Base-by-base conservation (phyloP, 225 moss, liverwort and hornwort genomes). In the Antitrichia curtipendula region DNA sequence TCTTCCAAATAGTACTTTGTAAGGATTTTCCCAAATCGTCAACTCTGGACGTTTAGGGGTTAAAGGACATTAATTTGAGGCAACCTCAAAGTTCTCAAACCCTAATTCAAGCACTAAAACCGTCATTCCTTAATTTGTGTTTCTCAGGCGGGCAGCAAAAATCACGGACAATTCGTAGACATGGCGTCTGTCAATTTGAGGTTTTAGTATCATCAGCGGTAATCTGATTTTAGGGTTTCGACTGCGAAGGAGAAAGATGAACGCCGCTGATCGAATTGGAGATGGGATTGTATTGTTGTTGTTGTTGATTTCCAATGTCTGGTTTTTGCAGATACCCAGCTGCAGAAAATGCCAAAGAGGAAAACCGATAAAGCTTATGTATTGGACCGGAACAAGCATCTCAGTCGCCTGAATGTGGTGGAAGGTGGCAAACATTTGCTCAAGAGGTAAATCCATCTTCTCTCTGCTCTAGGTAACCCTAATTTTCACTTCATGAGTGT, bases 261-360 rank as follows among this genome's bases (percentile, higher is more conserved):
- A n/a, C 61, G 61, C 13, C 22, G 76, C 34, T 28, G 21, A 63
- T 58, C 64, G 54, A 49, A 84, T 57, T 78, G 74, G 80, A 68
- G 58, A 81, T 45, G 52, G 85, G 22, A 29, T 68, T 66, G 8
- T 43, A 3, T 43, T n/a, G 6, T 29, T 63, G 31, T 38, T 22
- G 63, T 78, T 45, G 49, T 38, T 75, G 52, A 87, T 63, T 27
- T 68, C 16, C 38, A 49, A 75, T 82, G 56, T 59, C 31, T 45
- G 49, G 43, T 52, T 18, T 53, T 78, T 90, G 85, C 91, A 98
- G 98, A 98, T 88, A 97, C 97, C 52, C 98, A 98, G 86, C 94
- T 99, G 94, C 98, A 99, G 93, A 99, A 96, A 91, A 99, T 99
- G 97, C 98, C 98, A 29, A 99, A 95, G 88, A 91, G 98, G 93